Conservation (phyloP, 345 rosid genomes). For the Brassica napus region Da-Ae NC_063438.1:1637501-1638000, state of each 20-base stretch:
- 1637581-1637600: slow-evolving; percentile 87
- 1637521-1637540: slow-evolving; percentile 95
- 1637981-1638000: slow-evolving; percentile 87
- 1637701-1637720: slow-evolving; percentile 90
- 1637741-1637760: slow-evolving; percentile 55
- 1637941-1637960: slow-evolving; percentile 45
- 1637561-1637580: slow-evolving; percentile 95
- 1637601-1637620: slow-evolving; percentile 89
- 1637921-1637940: slow-evolving; percentile 53
- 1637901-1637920: slow-evolving; percentile 96
- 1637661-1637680: slow-evolving; percentile 96
- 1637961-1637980: slow-evolving; percentile 67
- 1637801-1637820: neutral
- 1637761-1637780: slow-evolving; percentile 21
- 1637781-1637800: too few species aligned
- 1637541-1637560: slow-evolving; percentile 78
- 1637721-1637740: slow-evolving; percentile 86
- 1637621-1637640: slow-evolving; percentile 93
- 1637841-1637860: slow-evolving; percentile 62
- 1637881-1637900: slow-evolving; percentile 72
- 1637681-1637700: slow-evolving; percentile 99
- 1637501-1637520: slow-evolving; percentile 97
- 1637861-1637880: slow-evolving; percentile 83
- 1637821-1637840: slow-evolving; percentile 82
- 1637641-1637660: slow-evolving; percentile 95